phyloP scores from a whole-genome alignment of 768 basidiomycete genomes.

The Mycena capillaripes region DNA sequence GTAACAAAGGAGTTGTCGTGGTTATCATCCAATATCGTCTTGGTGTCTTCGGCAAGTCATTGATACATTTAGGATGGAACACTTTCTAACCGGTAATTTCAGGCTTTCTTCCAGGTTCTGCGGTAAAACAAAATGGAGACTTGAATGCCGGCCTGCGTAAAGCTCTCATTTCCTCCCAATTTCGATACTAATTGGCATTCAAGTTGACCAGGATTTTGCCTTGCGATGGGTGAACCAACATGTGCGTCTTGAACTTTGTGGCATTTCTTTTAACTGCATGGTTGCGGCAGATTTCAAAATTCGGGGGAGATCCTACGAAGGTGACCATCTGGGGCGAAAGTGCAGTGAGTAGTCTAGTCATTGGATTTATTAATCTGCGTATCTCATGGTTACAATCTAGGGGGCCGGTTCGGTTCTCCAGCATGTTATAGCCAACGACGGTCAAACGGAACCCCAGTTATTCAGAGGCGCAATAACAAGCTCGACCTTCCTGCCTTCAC shows the following conservation, averaged over 20 bases:
- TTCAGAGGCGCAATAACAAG: constrained; percentile 50
- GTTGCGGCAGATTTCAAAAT: constrained; percentile 31
- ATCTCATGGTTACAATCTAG: constrained; percentile 24
- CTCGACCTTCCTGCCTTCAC: constrained; percentile 47
- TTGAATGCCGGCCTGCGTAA: constrained; percentile 49
- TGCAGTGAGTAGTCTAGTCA: constrained; percentile 19
- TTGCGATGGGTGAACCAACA: constrained; percentile 49
- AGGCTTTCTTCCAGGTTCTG: constrained; percentile 49
- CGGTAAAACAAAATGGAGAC: constrained; percentile 43
- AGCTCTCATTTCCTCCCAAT: constrained; percentile 9
- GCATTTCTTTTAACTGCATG: neutral
- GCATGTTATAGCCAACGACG: constrained; percentile 49
- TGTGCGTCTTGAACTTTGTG: constrained; percentile 26
- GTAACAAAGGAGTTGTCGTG: constrained; percentile 50
- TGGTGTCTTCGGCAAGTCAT: constrained; percentile 47
- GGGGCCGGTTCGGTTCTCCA: constrained; percentile 52
- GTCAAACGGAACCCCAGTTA: constrained; percentile 48
- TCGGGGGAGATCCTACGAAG: constrained; percentile 38
- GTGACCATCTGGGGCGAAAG: constrained; percentile 44
- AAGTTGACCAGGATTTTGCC: constrained; percentile 51
- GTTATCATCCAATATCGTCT: constrained; percentile 62
- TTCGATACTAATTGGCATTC: neutral
- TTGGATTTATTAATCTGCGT: neutral
- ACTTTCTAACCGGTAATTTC: neutral
- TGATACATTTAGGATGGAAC: neutral